A percentile compares a stretch with the other conserved stretches of the same genome.
Evolutionary conservation across 2,329 filamentous ascomycete genomes (phyloP).

Genomic region (Scytalidium sp.): DNA sequence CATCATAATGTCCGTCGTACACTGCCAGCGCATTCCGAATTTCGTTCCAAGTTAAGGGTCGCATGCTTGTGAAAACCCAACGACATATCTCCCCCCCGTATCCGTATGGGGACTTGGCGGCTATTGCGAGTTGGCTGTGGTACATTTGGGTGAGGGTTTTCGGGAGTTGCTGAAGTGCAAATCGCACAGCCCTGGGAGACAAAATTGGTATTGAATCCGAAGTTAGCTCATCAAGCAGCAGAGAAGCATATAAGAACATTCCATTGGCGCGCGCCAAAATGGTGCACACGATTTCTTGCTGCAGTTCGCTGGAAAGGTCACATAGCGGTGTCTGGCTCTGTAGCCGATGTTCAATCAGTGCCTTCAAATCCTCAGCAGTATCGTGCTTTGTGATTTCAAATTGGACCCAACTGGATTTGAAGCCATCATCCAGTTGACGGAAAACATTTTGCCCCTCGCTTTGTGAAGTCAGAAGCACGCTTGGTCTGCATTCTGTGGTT

Average conservation of each 20-base stretch:
- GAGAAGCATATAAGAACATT: constrained; percentile 7
- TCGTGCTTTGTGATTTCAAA: not conserved
- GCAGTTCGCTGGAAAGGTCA: not conserved
- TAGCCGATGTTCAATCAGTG: constrained; percentile 1
- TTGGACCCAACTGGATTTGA: not conserved
- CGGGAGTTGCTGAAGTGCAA: not conserved
- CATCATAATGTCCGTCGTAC: not conserved
- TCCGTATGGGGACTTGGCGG: not conserved
- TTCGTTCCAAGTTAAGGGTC: constrained; percentile 4
- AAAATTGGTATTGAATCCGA: constrained; percentile 1
- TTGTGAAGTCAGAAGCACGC: not conserved
- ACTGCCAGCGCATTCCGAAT: constrained; percentile 4
- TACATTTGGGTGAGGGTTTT: not conserved
- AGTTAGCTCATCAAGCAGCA: constrained; percentile 5
- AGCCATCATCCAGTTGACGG: not conserved
- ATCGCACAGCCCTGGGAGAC: constrained; percentile 1
- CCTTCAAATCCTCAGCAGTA: not conserved
- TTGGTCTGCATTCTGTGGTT: not conserved
- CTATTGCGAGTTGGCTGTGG: not conserved
- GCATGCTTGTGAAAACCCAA: constrained; percentile 1
- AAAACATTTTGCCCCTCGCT: not conserved
- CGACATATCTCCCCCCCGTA: constrained; percentile 2
- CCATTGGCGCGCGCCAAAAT: constrained; percentile 2
- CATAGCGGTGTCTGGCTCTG: not conserved
- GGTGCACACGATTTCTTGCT: not conserved